Evolutionary conservation across 495 filamentous ascomycete species (phyloP).

Genomic region (Penicillium simplicissimum): DNA sequence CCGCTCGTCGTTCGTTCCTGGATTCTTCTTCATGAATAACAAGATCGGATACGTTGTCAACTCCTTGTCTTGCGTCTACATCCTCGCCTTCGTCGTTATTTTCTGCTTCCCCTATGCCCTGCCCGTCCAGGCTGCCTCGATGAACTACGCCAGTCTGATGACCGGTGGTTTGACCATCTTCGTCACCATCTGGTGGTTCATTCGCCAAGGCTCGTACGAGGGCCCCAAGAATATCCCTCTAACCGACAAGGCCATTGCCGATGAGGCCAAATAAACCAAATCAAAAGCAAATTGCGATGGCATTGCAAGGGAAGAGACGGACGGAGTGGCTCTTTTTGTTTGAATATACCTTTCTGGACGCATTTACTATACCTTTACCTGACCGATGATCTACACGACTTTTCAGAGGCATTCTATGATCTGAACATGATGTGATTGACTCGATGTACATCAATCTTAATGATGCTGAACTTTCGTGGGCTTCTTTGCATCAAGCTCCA

Average conservation of each 20-base stretch:
- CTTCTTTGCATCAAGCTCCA: constrained; percentile 10
- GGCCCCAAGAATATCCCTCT: constrained; percentile 41
- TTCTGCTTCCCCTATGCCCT: constrained; percentile 74
- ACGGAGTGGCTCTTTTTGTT: constrained; percentile 4
- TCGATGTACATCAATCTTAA: constrained; percentile 16
- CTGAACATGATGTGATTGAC: constrained; percentile 17
- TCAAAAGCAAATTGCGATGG: background rate
- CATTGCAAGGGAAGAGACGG: background rate
- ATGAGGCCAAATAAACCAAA: constrained; percentile 27
- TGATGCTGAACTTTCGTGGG: constrained; percentile 10
- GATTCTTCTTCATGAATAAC: constrained; percentile 68
- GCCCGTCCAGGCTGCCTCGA: constrained; percentile 55
- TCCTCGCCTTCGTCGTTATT: constrained; percentile 68
- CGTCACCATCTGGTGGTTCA: constrained; percentile 43
- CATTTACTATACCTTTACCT: constrained; percentile 12
- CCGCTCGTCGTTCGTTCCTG: constrained; percentile 62
- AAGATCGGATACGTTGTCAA: constrained; percentile 62
- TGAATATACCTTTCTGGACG: constrained; percentile 18
- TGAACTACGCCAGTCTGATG: constrained; percentile 75
- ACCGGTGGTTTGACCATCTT: constrained; percentile 58
- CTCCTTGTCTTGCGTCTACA: constrained; percentile 59
- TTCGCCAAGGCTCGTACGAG: constrained; percentile 37
- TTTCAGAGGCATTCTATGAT: constrained; percentile 10
- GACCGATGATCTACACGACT: constrained; percentile 17
- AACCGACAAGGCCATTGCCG: constrained; percentile 35